Evolutionary conservation across 352 stramenopile genomes (phyloP).

Genomic region (Phytophthora nicotianae): DNA sequence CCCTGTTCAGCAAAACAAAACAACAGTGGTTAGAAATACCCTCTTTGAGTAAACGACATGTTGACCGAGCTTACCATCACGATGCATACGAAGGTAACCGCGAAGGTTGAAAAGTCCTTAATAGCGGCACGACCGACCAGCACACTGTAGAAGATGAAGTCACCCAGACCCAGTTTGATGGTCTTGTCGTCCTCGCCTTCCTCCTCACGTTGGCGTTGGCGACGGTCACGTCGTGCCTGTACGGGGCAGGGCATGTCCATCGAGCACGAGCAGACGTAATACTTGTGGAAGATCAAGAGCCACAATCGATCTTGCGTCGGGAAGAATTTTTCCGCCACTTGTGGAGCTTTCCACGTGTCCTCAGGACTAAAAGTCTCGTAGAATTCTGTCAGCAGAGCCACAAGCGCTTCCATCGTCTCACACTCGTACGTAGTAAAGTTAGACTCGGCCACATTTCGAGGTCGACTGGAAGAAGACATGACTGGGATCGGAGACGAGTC

Average conservation of each 20-base stretch:
- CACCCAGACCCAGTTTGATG: constrained; percentile 94
- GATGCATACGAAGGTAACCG: constrained; percentile 92
- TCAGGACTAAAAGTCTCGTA: constrained; percentile 83
- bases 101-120: constrained; percentile 96
- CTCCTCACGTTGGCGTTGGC: constrained; percentile 56
- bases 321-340: constrained; percentile 87
- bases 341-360: constrained; percentile 78
- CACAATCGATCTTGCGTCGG: constrained; percentile 75
- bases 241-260: constrained; percentile 80
- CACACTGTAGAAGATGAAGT: constrained; percentile 99
- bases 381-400: constrained; percentile 63
- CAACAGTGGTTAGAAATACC: background rate
- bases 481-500: constrained; percentile 39
- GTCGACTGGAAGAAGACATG: constrained; percentile 39
- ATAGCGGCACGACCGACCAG: constrained; percentile 96
- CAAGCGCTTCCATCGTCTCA: constrained; percentile 76
- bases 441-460: constrained; percentile 74
- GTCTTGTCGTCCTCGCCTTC: constrained; percentile 80
- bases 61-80: constrained; percentile 79
- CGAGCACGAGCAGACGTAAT: constrained; percentile 83
- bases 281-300: constrained; percentile 89
- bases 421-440: constrained; percentile 81
- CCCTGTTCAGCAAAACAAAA: constrained; percentile 59
- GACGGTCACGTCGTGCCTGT: constrained; percentile 64
- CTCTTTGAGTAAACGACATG: background rate